Percentiles rank a stretch among this genome's conserved stretches.
These are phyloP conservation scores for Penicillium tannophilum DNA, from an alignment of 495 filamentous ascomycete genomes.

Conservation along the genomic window DNA sequence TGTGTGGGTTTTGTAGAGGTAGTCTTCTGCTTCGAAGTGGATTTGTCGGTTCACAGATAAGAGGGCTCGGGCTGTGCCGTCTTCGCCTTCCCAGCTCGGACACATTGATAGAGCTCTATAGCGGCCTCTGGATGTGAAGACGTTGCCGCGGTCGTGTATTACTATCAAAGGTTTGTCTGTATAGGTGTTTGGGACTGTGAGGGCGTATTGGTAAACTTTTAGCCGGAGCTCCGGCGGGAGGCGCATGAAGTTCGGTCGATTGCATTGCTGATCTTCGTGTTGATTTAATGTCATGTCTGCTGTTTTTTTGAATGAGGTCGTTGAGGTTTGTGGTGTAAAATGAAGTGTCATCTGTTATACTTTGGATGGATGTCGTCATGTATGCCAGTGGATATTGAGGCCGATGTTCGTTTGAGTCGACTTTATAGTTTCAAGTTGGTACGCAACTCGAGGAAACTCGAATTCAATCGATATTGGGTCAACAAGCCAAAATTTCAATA, in stretches of 20 bases:
- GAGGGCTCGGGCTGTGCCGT: conserved; percentile 34
- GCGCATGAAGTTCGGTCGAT: conserved; percentile 22
- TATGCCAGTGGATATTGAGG: background rate
- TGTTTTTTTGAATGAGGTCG: background rate
- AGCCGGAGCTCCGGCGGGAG: conserved; percentile 43
- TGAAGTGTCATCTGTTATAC: no score
- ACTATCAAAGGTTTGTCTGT: conserved; percentile 40
- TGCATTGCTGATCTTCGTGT: background rate
- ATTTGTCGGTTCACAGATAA: conserved; percentile 41
- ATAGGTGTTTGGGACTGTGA: conserved; percentile 40
- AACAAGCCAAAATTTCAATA: no score
- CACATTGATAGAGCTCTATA: conserved; percentile 41
- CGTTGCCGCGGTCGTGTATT: conserved; percentile 35
- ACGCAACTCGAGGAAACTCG: no score
- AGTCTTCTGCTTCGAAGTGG: conserved; percentile 45
- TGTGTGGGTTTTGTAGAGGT: conserved; percentile 42
- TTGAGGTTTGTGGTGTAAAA: background rate
- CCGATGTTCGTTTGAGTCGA: background rate
- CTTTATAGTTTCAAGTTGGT: no score
- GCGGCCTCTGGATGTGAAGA: conserved; percentile 34
- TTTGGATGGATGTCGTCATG: background rate
- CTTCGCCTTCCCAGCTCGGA: conserved; percentile 39
- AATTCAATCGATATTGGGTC: no score
- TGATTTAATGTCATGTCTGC: background rate
- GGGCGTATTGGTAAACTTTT: conserved; percentile 46